phyloP scores from a whole-genome alignment of 2,329 filamentous ascomycete genomes.

The Trichoderma sp. region DNA sequence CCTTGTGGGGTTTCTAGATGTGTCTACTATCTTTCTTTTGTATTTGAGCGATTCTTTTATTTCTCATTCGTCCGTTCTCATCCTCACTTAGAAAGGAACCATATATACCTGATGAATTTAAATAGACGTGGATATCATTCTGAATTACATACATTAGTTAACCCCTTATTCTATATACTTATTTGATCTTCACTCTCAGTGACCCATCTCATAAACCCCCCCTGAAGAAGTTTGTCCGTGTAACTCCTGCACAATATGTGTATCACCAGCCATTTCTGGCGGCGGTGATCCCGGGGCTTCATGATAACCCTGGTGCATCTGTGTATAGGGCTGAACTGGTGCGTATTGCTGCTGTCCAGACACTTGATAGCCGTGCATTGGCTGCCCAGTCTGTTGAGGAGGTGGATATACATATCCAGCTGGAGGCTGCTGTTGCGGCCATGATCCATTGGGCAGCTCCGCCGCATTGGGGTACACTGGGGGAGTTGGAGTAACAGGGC shows the following conservation, averaged over 20 bases:
- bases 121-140: constrained; percentile 19
- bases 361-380: neutral
- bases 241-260: constrained; percentile 16
- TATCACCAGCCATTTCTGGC: constrained; percentile 9
- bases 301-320: constrained; percentile 9
- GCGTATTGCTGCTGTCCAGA: neutral
- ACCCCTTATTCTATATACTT: neutral
- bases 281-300: neutral
- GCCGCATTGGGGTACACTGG: constrained; percentile 3
- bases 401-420: constrained; percentile 7
- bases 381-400: neutral
- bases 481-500: constrained; percentile 1
- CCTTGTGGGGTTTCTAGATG: constrained; percentile 9
- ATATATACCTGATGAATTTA: neutral
- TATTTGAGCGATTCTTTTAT: neutral
- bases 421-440: constrained; percentile 5
- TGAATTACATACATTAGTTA: constrained; percentile 5
- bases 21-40: neutral
- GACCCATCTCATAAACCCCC: constrained; percentile 13
- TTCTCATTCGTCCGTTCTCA: neutral
- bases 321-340: neutral
- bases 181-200: neutral
- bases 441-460: constrained; percentile 3
- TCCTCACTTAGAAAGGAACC: neutral
- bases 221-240: neutral